Base-by-base conservation (phyloP, 345 rosid genomes). In the Mallotus nudiflorus region DNA sequence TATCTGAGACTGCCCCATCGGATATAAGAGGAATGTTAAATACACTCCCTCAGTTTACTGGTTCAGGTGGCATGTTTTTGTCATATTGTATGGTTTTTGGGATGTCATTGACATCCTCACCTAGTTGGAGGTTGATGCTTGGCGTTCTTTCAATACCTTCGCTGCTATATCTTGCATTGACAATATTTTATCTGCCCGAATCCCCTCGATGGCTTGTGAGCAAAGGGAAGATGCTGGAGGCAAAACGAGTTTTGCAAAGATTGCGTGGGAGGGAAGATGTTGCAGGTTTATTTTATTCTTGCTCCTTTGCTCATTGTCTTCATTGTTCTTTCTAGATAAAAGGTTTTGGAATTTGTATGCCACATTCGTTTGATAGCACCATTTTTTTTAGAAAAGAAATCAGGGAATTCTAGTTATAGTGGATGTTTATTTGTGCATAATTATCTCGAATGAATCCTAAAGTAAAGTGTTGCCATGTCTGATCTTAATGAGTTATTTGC, bases 151-250 rank as follows among this genome's bases (percentile, higher is more conserved):
- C 97, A 0, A 85, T 95, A 65, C 97, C 97, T 39, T 89, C 99
- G 6, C 71, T 92, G 11, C 22, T 90, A 9, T 95, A 89, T 54
- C 75, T 95, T 81, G 80, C 70, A 29, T 73, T 92, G 40, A 75
- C 90, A 0, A 86, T 95, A 72, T 86, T 95, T 77, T 95, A 83
- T 82, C 77, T 95, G 88, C 99, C 99, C 6, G 99, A 95, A 81
- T 92, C 99, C 54, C 99, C 99, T 79, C 89, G 99, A 77, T 95
- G 99, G 98, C 85, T 95, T 59, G 97, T 95, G 74, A 95, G 99
- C 74, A 95, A 92, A 86, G 99, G 99, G 54, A 90, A 61, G 77
- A 92, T 92, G 99, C 66, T 75, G 0, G 96, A 95, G 80, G 99
- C 99, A 16, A 89, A 88, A 72, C 61, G 15, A 40, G 97, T 89